These are phyloP conservation scores for Neofusicoccum sp. DNA, from an alignment of 2,329 filamentous ascomycete species.

Conservation along the genomic window DNA sequence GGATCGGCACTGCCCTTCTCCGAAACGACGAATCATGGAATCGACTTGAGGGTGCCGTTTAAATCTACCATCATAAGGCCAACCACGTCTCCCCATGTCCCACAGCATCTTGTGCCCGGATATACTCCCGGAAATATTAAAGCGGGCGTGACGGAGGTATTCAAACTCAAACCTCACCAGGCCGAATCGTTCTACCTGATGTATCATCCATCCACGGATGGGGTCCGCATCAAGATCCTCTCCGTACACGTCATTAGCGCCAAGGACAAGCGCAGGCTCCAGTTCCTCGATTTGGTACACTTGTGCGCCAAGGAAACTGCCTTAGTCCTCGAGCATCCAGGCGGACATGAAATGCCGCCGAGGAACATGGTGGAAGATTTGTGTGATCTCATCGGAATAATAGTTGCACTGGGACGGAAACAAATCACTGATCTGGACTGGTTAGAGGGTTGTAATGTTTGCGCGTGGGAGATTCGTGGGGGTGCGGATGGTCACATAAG, in stretches of 20 bases:
- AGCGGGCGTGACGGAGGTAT: not conserved
- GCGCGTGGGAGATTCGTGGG: not conserved
- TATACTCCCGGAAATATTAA: not conserved
- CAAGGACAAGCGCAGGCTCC: conserved; percentile 15
- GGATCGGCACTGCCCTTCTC: conserved; percentile 34
- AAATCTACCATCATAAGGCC: not conserved
- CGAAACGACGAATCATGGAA: not conserved
- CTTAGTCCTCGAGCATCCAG: not conserved
- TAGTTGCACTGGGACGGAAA: not conserved
- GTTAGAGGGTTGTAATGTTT: not conserved
- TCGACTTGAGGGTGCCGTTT: not conserved
- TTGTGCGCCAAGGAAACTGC: not conserved
- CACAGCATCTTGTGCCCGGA: not conserved
- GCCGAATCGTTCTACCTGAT: conserved; percentile 30
- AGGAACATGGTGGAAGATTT: conserved; percentile 1
- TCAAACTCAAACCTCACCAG: conserved; percentile 27
- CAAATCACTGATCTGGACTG: too few species aligned
- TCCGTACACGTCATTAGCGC: conserved; percentile 14
- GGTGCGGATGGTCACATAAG: not conserved
- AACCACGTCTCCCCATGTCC: not conserved
- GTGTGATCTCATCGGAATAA: conserved; percentile 4
- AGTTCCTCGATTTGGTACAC: not conserved
- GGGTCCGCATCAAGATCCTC: conserved; percentile 1
- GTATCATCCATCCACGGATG: not conserved
- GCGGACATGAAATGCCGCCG: conserved; percentile 16